phyloP scores from a whole-genome alignment of 495 filamentous ascomycete genomes.

The Trichoderma parareesei region DNA sequence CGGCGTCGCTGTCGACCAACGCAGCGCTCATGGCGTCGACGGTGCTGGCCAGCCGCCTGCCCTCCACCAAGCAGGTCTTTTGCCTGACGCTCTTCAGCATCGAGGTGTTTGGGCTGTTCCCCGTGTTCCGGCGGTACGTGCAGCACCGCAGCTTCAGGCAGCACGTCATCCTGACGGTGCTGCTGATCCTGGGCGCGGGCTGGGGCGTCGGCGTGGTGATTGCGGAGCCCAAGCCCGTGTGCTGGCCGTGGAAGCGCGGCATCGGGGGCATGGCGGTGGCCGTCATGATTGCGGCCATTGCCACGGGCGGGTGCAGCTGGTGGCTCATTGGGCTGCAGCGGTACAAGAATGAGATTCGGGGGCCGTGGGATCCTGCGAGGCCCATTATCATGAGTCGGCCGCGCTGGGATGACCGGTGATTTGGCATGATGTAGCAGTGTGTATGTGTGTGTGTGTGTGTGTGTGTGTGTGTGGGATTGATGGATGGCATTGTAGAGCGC shows the following conservation, averaged over 20 bases:
- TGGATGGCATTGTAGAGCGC: no score
- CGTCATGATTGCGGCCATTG: conserved; percentile 53
- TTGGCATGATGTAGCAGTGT: background rate
- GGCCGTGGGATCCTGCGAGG: conserved; percentile 94
- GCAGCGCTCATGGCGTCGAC: conserved; percentile 85
- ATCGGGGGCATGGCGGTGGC: conserved; percentile 66
- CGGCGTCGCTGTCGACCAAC: conserved; percentile 82
- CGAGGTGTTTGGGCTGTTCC: conserved; percentile 94
- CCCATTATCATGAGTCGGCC: conserved; percentile 59
- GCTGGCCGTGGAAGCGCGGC: conserved; percentile 66
- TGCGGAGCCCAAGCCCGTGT: conserved; percentile 26
- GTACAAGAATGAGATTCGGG: conserved; percentile 98
- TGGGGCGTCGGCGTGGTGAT: conserved; percentile 68
- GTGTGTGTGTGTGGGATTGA: no score
- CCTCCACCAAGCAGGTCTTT: conserved; percentile 88
- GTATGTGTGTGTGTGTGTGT: no score
- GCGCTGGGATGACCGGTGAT: conserved; percentile 40
- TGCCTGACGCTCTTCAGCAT: conserved; percentile 91
- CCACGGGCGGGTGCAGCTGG: conserved; percentile 93
- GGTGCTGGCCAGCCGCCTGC: conserved; percentile 79
- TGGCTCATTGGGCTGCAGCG: conserved; percentile 96
- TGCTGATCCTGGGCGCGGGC: conserved; percentile 71
- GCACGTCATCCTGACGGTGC: conserved; percentile 67
- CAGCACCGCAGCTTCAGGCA: conserved; percentile 76
- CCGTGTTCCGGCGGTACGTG: conserved; percentile 83